Evolutionary conservation across 495 filamentous ascomycete species (phyloP), one percentile per base, ranked within the genome.

Genomic region (Symbiotaphrina buchneri): DNA sequence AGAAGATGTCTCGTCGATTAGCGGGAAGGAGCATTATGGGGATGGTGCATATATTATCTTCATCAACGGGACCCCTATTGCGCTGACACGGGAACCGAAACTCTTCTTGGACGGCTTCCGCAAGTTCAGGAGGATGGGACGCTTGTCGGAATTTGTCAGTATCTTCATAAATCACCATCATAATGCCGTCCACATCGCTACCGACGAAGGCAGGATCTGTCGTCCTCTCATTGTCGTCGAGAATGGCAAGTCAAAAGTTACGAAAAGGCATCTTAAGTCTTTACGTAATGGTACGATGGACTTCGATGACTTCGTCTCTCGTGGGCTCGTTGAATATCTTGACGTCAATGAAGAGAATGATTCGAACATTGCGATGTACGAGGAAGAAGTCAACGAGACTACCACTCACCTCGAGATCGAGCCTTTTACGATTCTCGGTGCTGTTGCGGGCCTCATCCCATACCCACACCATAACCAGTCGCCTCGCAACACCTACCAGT

Each of bases 391-490:
- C 37, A 71, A 62, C 27, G 61, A 68, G 25, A 63, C 67, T 7
- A 85, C 82, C 0, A 95, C 87, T 0, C 87, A 99, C 52, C 58
- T 95, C 21, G 87, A 99, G 46, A 94, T 99, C 32, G 90, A 95
- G 47, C 87, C 87, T 1, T 95, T 94, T 49, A 95, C 90, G 1
- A 75, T 95, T 26, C 71, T 99, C 19, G 87, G 87, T n/a, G 90
- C 87, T 17, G 90, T 95, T 21, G 87, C 87, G 22, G 85, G 87
- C 23, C 59, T 99, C 14, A 95, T 99, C 42, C 87, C 87, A 3
- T 99, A 94, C 45, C 87, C 87, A 7, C 90, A 99, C 53, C 87
- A 99, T 58, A 99, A 99, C 50, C 87, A 99, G 51, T 99, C 87
- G 3, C 87, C 87, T 6, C 71, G 87, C 56, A 99, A 99, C 47